Conservation (phyloP, 768 basidiomycete species). For the Tylopilus rubrobrunneus region DNA sequence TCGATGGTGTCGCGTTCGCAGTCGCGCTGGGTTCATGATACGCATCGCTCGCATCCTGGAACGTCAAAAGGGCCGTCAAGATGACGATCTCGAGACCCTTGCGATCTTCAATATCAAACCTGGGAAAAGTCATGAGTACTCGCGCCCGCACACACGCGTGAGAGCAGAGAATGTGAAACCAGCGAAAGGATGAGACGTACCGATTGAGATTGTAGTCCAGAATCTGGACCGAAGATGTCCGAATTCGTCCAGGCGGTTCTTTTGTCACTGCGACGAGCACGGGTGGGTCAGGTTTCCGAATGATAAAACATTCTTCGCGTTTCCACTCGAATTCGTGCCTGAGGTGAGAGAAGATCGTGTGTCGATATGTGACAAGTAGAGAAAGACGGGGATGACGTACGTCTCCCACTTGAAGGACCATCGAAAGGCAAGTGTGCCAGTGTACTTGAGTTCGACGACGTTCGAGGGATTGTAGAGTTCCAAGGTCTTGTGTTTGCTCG, state of each 20-base stretch:
- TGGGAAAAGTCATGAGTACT: conserved; percentile 24
- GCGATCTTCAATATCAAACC: conserved; percentile 81
- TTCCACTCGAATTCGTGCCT: conserved; percentile 88
- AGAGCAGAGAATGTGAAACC: background rate
- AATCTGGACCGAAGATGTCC: conserved; percentile 66
- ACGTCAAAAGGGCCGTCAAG: conserved; percentile 70
- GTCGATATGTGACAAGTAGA: background rate
- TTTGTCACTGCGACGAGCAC: conserved; percentile 81
- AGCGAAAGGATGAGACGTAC: conserved; percentile 29
- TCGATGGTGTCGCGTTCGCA: conserved; percentile 4
- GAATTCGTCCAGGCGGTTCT: conserved; percentile 63
- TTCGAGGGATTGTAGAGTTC: conserved; percentile 73
- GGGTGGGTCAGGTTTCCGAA: conserved; percentile 84
- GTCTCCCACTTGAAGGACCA: conserved; percentile 85
- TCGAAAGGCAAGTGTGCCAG: conserved; percentile 67
- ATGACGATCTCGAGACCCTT: conserved; percentile 85
- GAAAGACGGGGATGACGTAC: conserved; percentile 39
- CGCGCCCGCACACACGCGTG: background rate
- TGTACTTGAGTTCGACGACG: conserved; percentile 67
- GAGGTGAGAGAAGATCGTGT: background rate
- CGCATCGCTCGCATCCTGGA: conserved; percentile 64
- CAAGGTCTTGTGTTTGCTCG: conserved; percentile 69
- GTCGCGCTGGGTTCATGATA: conserved; percentile 38
- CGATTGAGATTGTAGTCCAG: conserved; percentile 83
- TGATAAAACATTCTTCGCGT: conserved; percentile 75